Evolutionary conservation across 1,284 basidiomycete genomes (phyloP).

Genomic region (Irpex sp.): DNA sequence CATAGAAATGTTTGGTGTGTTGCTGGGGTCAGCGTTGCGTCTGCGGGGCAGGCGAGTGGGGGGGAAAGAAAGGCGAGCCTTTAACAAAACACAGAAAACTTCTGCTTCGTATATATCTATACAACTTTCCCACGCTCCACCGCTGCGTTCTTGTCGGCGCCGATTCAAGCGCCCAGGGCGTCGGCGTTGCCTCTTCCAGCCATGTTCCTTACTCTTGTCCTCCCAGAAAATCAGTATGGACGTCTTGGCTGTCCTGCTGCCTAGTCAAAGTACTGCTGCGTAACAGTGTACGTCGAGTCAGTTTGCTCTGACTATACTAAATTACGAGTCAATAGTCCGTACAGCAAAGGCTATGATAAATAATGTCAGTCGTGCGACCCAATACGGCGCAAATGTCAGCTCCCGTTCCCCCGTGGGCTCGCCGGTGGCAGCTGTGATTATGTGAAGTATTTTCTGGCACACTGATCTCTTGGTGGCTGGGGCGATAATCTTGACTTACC

Average conservation of each 20-base stretch:
- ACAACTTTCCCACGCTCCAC: conserved; percentile 10
- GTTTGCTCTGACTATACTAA: no score
- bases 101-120: conserved; percentile 9
- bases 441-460: background rate
- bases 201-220: background rate
- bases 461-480: background rate
- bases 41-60: conserved; percentile 11
- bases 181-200: background rate
- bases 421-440: background rate
- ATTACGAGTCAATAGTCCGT: no score
- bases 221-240: background rate
- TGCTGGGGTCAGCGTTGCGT: background rate
- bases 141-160: background rate
- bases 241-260: background rate
- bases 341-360: background rate
- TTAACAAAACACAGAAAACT: conserved; percentile 8
- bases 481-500: background rate
- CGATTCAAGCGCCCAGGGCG: background rate
- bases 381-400: background rate
- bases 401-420: background rate
- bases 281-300: no score
- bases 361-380: background rate
- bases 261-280: no score
- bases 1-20: conserved; percentile 9
- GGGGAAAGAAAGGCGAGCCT: conserved; percentile 13